Conservation (phyloP, 164 flowering plant species). For the Umbilicus rupestris region DNA sequence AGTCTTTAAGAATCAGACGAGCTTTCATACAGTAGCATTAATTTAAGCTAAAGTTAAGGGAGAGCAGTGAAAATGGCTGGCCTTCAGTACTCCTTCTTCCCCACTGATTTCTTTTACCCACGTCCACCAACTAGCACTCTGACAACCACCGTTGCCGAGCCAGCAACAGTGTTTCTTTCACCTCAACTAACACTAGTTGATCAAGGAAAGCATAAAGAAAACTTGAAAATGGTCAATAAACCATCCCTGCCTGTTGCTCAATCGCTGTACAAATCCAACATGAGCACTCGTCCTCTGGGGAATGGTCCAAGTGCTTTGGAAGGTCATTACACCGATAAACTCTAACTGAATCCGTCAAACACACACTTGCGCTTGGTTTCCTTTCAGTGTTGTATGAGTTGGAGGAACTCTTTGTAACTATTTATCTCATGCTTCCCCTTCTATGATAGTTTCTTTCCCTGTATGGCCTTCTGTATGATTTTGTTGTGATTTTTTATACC, state of each 20-base stretch:
- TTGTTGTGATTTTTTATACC: not conserved
- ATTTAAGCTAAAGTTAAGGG: not conserved
- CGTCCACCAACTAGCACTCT: not conserved
- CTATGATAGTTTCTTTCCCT: not conserved
- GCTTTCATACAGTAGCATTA: not conserved
- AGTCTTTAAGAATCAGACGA: not conserved
- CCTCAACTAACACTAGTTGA: not conserved
- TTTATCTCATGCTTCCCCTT: no score
- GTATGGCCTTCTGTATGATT: not conserved
- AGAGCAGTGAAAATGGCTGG: constrained; percentile 2
- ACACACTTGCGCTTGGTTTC: not conserved
- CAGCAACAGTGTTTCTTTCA: not conserved
- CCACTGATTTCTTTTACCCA: constrained; percentile 11
- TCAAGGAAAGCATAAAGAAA: not conserved
- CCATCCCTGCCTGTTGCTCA: not conserved
- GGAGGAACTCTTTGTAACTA: no score
- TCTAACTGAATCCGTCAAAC: not conserved
- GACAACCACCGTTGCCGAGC: not conserved
- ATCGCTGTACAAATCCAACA: not conserved
- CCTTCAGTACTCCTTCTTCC: constrained; percentile 9
- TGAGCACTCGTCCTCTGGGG: not conserved
- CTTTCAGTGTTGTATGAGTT: not conserved
- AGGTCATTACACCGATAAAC: not conserved
- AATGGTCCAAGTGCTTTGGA: not conserved
- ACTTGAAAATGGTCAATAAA: not conserved